These are phyloP conservation scores for Sherardia arvensis DNA, from an alignment of 257 asterid genomes.

Conservation along the genomic window DNA sequence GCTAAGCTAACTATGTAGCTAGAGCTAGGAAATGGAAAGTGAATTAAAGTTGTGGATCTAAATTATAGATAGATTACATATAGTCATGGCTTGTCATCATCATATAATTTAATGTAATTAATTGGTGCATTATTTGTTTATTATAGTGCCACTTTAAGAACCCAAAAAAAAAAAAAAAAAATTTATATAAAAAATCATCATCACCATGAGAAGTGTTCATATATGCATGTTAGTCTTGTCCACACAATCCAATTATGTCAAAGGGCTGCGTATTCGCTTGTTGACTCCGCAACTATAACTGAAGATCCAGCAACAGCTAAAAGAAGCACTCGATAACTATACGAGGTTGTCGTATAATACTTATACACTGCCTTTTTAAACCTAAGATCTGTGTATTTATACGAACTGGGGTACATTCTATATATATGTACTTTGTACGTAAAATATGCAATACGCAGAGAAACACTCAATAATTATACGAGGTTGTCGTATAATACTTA, in stretches of 20 bases:
- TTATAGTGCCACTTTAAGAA: slow-evolving; percentile 18
- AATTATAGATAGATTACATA: neutral
- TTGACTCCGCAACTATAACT: slow-evolving; percentile 43
- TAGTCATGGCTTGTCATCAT: slow-evolving; percentile 5
- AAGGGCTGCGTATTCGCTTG: slow-evolving; percentile 36
- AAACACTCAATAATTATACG: neutral
- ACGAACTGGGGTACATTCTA: too few relatives aligned
- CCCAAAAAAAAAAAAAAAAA: neutral
- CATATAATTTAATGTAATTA: neutral
- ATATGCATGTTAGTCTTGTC: slow-evolving; percentile 12
- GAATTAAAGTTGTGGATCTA: neutral
- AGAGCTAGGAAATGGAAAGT: neutral
- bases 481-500: neutral
- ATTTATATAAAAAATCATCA: neutral
- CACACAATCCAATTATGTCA: slow-evolving; percentile 27
- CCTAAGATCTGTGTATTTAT: too few relatives aligned
- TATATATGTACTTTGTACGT: too few relatives aligned
- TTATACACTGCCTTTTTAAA: too few relatives aligned
- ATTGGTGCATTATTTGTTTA: slow-evolving; percentile 22
- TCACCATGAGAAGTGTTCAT: slow-evolving; percentile 9
- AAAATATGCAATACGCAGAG: too few relatives aligned
- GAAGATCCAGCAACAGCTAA: neutral
- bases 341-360: slow-evolving; percentile 2
- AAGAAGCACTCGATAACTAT: neutral
- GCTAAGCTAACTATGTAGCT: neutral